These are phyloP conservation scores for Zarea fungicola DNA, from an alignment of 2,329 filamentous ascomycete genomes.

Conservation along the genomic window DNA sequence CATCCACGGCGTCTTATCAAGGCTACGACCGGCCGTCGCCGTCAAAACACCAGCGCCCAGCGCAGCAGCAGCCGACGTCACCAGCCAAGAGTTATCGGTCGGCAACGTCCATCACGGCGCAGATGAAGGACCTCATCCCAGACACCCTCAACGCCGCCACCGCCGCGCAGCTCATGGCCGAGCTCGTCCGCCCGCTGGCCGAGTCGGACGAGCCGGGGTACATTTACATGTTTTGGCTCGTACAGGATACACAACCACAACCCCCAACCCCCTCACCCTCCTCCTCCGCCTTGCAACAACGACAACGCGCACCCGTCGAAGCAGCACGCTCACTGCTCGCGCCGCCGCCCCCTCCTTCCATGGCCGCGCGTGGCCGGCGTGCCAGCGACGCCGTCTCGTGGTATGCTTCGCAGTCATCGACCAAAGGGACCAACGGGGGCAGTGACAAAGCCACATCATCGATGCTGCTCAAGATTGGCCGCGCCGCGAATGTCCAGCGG, in stretches of 20 bases:
- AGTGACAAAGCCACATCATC: slow-evolving; percentile 56
- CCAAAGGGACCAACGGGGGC: neutral
- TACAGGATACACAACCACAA: slow-evolving; percentile 42
- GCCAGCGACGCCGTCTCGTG: slow-evolving; percentile 51
- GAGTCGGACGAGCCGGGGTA: slow-evolving; percentile 78
- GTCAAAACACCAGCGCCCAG: slow-evolving; percentile 15
- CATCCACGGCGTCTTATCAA: slow-evolving; percentile 19
- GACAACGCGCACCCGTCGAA: slow-evolving; percentile 51
- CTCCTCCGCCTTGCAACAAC: no score
- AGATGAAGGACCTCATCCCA: slow-evolving; percentile 57
- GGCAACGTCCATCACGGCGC: slow-evolving; percentile 25
- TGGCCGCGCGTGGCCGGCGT: slow-evolving; percentile 40
- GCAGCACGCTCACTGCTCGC: slow-evolving; percentile 55
- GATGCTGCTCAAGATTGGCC: slow-evolving; percentile 63
- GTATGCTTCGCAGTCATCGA: slow-evolving; percentile 33
- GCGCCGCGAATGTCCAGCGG: slow-evolving; percentile 77
- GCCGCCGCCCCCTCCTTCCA: slow-evolving; percentile 39
- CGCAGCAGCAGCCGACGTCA: slow-evolving; percentile 21
- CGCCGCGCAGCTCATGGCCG: slow-evolving; percentile 65
- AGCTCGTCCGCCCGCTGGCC: slow-evolving; percentile 63
- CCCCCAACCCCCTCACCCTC: no score
- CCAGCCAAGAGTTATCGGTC: slow-evolving; percentile 28
- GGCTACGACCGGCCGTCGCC: slow-evolving; percentile 17
- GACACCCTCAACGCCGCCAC: slow-evolving; percentile 59
- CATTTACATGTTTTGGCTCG: slow-evolving; percentile 99